These are phyloP conservation scores for Gonapodya sp. DNA, from an alignment of 192 early-diverging fungal species.

Conservation along the genomic window DNA sequence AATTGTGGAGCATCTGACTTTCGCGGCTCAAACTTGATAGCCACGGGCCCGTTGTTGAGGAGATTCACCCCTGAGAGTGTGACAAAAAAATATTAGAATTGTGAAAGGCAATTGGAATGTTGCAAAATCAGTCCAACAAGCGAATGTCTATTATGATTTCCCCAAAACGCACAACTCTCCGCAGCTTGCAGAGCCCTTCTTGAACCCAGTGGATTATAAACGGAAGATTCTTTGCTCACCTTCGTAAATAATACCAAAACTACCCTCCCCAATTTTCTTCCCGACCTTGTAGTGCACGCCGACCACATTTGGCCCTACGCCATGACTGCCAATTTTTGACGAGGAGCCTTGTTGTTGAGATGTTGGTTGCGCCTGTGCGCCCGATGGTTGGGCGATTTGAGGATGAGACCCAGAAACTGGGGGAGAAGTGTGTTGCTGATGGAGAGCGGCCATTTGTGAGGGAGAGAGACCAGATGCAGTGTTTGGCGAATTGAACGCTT, in stretches of 20 bases:
- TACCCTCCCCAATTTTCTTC: conserved; percentile 93
- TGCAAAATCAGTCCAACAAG: too few species aligned
- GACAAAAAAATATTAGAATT: neutral
- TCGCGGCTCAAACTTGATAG: conserved; percentile 96
- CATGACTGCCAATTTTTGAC: neutral
- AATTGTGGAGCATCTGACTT: conserved; percentile 97
- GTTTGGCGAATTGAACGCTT: neutral
- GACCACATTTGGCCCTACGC: conserved; percentile 61
- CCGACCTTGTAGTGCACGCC: conserved; percentile 94
- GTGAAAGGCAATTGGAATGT: conserved; percentile 1
- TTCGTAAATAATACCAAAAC: conserved; percentile 98
- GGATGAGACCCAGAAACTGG: neutral
- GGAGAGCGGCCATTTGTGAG: neutral
- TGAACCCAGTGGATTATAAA: neutral
- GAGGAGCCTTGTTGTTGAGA: neutral
- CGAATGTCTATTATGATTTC: too few species aligned
- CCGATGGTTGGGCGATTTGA: neutral
- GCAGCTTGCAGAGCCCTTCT: too few species aligned
- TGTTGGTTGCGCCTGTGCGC: neutral
- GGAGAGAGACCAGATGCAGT: neutral
- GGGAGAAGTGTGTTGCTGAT: neutral
- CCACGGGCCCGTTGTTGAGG: conserved; percentile 81
- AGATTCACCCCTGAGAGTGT: conserved; percentile 62
- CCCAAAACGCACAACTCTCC: too few species aligned
- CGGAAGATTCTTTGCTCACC: conserved; percentile 39